Evolutionary conservation across 2,329 filamentous ascomycete genomes (phyloP).

Genomic region (Talaromyces sp.): DNA sequence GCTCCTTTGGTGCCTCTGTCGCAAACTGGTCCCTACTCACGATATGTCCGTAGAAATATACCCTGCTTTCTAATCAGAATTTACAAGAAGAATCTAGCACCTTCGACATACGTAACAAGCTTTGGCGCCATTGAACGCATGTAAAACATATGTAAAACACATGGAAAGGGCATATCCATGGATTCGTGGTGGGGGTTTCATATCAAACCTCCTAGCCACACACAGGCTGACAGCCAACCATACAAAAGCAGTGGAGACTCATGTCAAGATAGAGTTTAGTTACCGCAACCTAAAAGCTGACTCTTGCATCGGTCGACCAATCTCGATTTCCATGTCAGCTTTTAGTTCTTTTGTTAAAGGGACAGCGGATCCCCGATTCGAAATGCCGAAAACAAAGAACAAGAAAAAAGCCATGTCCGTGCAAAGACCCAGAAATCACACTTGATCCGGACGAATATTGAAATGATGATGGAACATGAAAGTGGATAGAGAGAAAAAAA

Average conservation of each 20-base stretch:
- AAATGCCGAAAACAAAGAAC: not conserved
- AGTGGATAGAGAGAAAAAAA: not conserved
- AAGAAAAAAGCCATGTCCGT: not conserved
- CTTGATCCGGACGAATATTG: not conserved
- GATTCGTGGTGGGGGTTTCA: not conserved
- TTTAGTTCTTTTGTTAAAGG: not conserved
- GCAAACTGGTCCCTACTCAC: not conserved
- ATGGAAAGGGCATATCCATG: not conserved
- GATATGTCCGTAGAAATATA: not conserved
- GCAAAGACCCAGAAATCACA: not conserved
- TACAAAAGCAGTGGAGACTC: not conserved
- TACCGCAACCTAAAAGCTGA: slow-evolving; percentile 5
- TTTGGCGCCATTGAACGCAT: not conserved
- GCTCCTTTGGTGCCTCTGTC: not conserved
- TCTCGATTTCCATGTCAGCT: not conserved
- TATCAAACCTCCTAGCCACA: not conserved
- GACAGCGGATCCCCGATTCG: not conserved
- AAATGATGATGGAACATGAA: not conserved
- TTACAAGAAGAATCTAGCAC: not conserved
- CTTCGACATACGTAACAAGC: not conserved
- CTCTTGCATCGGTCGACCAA: not conserved
- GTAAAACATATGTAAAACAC: not conserved
- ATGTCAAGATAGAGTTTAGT: slow-evolving; percentile 1
- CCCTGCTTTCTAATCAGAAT: not conserved
- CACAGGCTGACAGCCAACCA: not conserved